Base-by-base conservation (phyloP, 2,329 filamentous ascomycete genomes). In the Apiospora sp. region DNA sequence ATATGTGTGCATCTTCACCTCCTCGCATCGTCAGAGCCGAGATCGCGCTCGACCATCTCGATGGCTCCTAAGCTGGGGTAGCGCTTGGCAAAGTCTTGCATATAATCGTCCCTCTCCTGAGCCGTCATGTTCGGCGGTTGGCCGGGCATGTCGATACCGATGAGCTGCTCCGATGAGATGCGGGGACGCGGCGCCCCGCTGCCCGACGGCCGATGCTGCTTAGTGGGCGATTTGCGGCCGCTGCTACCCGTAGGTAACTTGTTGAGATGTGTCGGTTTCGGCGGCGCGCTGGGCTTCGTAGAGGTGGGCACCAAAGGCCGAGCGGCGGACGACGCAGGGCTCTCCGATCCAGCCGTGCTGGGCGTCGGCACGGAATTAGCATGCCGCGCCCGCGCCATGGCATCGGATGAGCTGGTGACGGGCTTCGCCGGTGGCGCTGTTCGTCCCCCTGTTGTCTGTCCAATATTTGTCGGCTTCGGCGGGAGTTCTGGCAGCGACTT, bases 1-100 rank as follows among this genome's bases (percentile, higher is more conserved):
- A 30, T 14, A 6, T 13, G 6, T 5, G 10, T 30, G 37, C 37
- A 10, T 41, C 37, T 64, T 22, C 41, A 64, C 72, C 76, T 75
- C 70, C 73, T 76, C 12, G 76, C 79, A 14, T 77, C 80, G 75
- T 83, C 84, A 22, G 80, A 84, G 13, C 81, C 83, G 72, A 88
- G 80, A 71, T 89, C 92, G 73, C 91, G 90, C 83, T 96, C 93
- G n/a, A 94, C 92, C 91, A 96, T 93, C 84, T 98, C 95, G 76
- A 98, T 89, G 13, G 94, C 90, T 72, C 91, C 92, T 73, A 98
- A 84, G 80, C 93, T 97, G 0, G 96, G 96, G 82, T 95, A 98
- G 73, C 94, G 87, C 82, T 95, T 95, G 74, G 92, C 92, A 81
- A 98, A 98, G 79, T 94, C 83, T 73, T 84, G 82, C 64, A 92